Conservation (phyloP, 768 basidiomycete genomes). For the Boletus sp. region DNA sequence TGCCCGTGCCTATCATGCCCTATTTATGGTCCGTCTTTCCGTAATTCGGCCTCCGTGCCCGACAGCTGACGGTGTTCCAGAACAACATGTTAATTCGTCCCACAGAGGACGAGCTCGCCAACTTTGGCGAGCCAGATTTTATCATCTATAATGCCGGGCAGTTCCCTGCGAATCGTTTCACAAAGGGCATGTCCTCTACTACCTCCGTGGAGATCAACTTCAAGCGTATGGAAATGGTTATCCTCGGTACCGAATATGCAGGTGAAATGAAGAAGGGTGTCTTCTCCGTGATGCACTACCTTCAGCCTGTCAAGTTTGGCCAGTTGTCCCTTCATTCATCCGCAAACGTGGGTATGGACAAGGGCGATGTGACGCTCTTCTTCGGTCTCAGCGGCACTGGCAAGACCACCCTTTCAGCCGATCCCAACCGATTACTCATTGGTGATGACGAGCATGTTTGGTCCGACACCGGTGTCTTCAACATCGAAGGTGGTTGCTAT, state of each 20-base stretch:
- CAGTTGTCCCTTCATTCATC: conserved; percentile 98
- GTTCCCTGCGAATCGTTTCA: conserved; percentile 99
- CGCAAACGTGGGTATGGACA: conserved; percentile 88
- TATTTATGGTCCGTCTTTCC: conserved; percentile 80
- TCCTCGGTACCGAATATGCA: conserved; percentile 96
- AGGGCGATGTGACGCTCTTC: conserved; percentile 94
- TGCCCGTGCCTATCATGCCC: conserved; percentile 95
- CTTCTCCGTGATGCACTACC: conserved; percentile 99
- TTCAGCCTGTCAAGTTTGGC: conserved; percentile 97
- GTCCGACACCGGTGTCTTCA: conserved; percentile 98
- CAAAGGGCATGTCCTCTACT: conserved; percentile 98
- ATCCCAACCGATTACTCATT: conserved; percentile 89
- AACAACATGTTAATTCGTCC: conserved; percentile 99
- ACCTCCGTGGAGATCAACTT: conserved; percentile 99
- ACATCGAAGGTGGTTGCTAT: conserved; percentile 99
- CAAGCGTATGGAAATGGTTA: conserved; percentile 99
- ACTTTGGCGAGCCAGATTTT: conserved; percentile 98
- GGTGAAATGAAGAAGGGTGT: conserved; percentile 99
- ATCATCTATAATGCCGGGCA: conserved; percentile 99
- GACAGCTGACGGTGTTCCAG: conserved; percentile 36
- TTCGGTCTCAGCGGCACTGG: conserved; percentile 98
- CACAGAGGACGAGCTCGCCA: conserved; percentile 86
- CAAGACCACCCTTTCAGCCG: conserved; percentile 97
- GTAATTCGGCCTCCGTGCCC: conserved; percentile 3
- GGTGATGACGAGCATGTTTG: conserved; percentile 99